These are phyloP conservation scores for Entrophospora sp. DNA, from an alignment of 192 early-diverging fungal species.

Conservation along the genomic window DNA sequence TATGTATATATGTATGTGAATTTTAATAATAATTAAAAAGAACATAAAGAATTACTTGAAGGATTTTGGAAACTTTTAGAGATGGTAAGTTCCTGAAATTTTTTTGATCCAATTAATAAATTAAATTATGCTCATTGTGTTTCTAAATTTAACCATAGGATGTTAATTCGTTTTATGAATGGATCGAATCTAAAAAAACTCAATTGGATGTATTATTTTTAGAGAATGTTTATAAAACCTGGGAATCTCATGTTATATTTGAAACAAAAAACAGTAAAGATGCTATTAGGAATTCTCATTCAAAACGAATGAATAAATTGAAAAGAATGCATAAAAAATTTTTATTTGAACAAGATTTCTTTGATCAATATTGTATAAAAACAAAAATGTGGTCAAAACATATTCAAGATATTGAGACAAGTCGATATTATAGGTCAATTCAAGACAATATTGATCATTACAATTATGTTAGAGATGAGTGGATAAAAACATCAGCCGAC, in stretches of 20 bases:
- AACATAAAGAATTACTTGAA: constrained; percentile 43
- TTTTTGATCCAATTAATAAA: no score
- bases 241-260: constrained; percentile 44
- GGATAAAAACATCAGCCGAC: constrained; percentile 44
- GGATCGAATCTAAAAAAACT: constrained; percentile 41
- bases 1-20: no score
- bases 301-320: constrained; percentile 41
- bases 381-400: constrained; percentile 44
- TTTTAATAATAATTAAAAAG: no score
- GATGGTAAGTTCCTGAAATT: constrained; percentile 29
- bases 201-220: constrained; percentile 50
- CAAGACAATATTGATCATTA: constrained; percentile 52
- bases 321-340: constrained; percentile 39
- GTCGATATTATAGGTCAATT: constrained; percentile 43
- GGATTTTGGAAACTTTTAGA: constrained; percentile 48
- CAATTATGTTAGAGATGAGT: constrained; percentile 51
- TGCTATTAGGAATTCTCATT: constrained; percentile 31
- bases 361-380: constrained; percentile 43
- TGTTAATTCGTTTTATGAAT: constrained; percentile 42
- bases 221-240: constrained; percentile 42
- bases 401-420: constrained; percentile 50
- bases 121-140: no score
- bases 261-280: constrained; percentile 49
- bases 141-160: constrained; percentile 30
- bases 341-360: constrained; percentile 34